Base-by-base conservation (phyloP, 257 asterid species). In the Lantana camara region DNA sequence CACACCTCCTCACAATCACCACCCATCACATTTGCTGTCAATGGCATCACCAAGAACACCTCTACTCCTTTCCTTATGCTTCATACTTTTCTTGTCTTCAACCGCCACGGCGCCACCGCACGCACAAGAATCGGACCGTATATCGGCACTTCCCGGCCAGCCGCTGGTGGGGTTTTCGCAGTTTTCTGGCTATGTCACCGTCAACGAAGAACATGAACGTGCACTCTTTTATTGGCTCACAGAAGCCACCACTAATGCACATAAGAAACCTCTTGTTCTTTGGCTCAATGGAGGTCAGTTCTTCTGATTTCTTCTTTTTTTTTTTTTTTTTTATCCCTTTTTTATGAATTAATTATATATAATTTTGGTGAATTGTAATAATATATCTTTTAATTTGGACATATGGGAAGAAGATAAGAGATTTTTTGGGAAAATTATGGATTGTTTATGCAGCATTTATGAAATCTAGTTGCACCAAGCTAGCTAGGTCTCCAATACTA, bases 261-360 rank as follows among this genome's bases (percentile, higher is more conserved):
- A 72, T 22, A 52, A 44, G 5, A 85, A 83, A 35, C 96, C 95
- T 54, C 91, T 88, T 16, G 77, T 88, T 66, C 93, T 90, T 50
- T 90, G 97, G 96, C 93, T 90, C 52, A 91, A 80, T 79, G 97
- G 96, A 88, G 96, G 96, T 88, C 14, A 54, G 80, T 73, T 1
- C 32, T 37, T 68, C 29, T 12, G 9, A 11, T 27, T 5, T 48
- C 15, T 47, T 51, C 8, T 48, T 20, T 17, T 57, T 8, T 24
- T 22, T 6, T 17, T 5, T 63, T 20, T 62, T 14, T 7, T 6
- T 19, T n/a, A n/a, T n/a, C n/a, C n/a, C n/a, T n/a, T 7, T 51
- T 0, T n/a, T n/a, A n/a, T 35, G 15, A 11, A 27, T 30, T n/a
- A 14, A 7, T 30, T 8, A n/a, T n/a, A n/a, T n/a, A n/a, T n/a